Conservation (phyloP, 345 rosid genomes). For the Toxicodendron radicans region DNA sequence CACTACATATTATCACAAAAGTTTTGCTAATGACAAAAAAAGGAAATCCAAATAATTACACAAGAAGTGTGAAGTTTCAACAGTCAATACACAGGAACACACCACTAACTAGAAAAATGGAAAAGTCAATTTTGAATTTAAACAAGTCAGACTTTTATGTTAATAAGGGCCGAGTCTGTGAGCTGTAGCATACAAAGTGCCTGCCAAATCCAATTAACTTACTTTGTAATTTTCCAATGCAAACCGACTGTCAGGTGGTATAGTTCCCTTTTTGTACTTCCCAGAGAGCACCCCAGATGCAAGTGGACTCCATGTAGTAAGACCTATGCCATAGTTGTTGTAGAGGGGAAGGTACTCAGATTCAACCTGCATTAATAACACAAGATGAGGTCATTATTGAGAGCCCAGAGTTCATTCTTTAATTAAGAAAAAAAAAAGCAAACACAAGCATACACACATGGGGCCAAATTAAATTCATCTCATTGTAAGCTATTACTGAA, state of each 20-base stretch:
- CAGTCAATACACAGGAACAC: background rate
- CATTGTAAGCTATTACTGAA: background rate
- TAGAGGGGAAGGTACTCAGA: constrained; percentile 85
- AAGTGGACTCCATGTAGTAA: constrained; percentile 98
- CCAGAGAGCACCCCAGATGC: constrained; percentile 99
- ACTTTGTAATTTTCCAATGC: constrained; percentile 96
- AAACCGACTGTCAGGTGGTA: constrained; percentile 91
- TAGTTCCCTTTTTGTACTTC: constrained; percentile 79
- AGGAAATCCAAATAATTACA: background rate
- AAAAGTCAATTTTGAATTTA: background rate
- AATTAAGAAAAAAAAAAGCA: background rate
- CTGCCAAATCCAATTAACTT: constrained; percentile 10
- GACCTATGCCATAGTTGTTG: constrained; percentile 84
- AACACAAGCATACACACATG: background rate
- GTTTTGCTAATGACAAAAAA: background rate
- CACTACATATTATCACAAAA: background rate
- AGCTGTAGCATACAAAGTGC: background rate
- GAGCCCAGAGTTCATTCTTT: background rate
- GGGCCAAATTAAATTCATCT: constrained; percentile 2
- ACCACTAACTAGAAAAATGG: background rate
- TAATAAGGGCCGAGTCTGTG: background rate
- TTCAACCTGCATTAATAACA: constrained; percentile 64
- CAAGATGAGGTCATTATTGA: background rate
- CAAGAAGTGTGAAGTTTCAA: background rate
- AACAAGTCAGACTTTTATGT: background rate